Evolutionary conservation across 495 filamentous ascomycete genomes (phyloP).

Genomic region (Penicillium ochrochloron): DNA sequence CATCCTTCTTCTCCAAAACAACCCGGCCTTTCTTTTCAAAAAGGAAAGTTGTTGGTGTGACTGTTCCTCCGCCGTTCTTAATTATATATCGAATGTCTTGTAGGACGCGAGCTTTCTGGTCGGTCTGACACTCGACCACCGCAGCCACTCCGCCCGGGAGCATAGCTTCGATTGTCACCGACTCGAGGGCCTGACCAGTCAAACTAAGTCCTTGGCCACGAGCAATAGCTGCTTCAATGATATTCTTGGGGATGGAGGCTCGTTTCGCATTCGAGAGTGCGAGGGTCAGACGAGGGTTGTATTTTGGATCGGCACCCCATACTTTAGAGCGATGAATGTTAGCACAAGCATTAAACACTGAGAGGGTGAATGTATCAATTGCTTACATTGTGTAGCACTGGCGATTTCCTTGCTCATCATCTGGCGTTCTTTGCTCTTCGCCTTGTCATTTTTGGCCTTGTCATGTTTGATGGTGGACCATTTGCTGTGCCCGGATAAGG

Average conservation of each 20-base stretch:
- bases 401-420: conserved; percentile 56
- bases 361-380: conserved; percentile 2
- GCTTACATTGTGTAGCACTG: conserved; percentile 57
- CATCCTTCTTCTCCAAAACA: conserved; percentile 66
- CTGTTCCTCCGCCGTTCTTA: conserved; percentile 68
- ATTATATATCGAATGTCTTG: conserved; percentile 70
- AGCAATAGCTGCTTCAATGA: conserved; percentile 82
- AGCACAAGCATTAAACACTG: conserved; percentile 13
- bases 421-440: conserved; percentile 54
- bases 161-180: conserved; percentile 79
- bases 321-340: conserved; percentile 33
- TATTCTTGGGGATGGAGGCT: conserved; percentile 78
- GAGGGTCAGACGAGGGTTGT: conserved; percentile 74
- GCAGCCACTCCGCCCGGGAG: conserved; percentile 76
- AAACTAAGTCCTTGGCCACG: conserved; percentile 82
- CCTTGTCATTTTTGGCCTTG: conserved; percentile 78
- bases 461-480: conserved; percentile 97
- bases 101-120: conserved; percentile 73
- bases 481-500: conserved; percentile 77
- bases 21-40: conserved; percentile 80
- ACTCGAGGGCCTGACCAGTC: conserved; percentile 72
- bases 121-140: conserved; percentile 83
- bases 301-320: conserved; percentile 69
- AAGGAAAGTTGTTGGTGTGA: conserved; percentile 77
- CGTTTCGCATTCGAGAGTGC: conserved; percentile 82